phyloP scores from a whole-genome alignment of 495 filamentous ascomycete genomes.

The Bathelium albidoporum region DNA sequence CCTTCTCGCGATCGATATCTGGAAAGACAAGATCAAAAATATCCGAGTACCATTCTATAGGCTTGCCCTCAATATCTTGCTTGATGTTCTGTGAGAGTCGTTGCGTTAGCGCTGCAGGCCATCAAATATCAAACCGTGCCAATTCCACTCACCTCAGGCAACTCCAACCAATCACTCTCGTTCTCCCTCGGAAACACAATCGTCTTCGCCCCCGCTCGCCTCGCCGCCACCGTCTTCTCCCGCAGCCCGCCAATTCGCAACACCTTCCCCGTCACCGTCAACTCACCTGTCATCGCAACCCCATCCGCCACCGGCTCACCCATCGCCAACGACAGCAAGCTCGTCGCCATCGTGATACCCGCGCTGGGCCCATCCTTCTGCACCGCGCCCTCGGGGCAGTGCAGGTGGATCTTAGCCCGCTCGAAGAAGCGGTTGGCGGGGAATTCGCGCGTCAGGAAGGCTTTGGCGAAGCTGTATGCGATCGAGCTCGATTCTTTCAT shows the following conservation, averaged over 20 bases:
- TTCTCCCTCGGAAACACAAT: slow-evolving; percentile 95
- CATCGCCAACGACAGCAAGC: slow-evolving; percentile 72
- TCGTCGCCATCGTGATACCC: slow-evolving; percentile 95
- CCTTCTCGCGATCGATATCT: slow-evolving; percentile 60
- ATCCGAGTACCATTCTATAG: slow-evolving; percentile 87
- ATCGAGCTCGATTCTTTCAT: slow-evolving; percentile 97
- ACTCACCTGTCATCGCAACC: slow-evolving; percentile 96
- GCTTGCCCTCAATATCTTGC: slow-evolving; percentile 78
- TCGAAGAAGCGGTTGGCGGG: slow-evolving; percentile 91
- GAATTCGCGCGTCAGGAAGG: slow-evolving; percentile 70
- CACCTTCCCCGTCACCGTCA: slow-evolving; percentile 96
- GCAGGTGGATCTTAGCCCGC: slow-evolving; percentile 88
- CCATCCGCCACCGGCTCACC: slow-evolving; percentile 69
- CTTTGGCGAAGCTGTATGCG: slow-evolving; percentile 93
- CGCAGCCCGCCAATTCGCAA: slow-evolving; percentile 89
- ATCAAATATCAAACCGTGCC: background rate
- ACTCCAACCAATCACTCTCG: slow-evolving; percentile 90
- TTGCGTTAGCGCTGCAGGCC: too few species aligned
- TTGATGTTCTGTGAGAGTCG: slow-evolving; percentile 74
- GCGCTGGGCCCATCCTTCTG: slow-evolving; percentile 93
- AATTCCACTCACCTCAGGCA: slow-evolving; percentile 69
- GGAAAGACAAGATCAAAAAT: slow-evolving; percentile 89
- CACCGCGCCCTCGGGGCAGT: slow-evolving; percentile 95
- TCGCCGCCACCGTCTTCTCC: slow-evolving; percentile 98
- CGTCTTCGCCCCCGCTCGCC: slow-evolving; percentile 85